Evolutionary conservation across 2,329 filamentous ascomycete species (phyloP).

Genomic region (Aspergillus viridinutans): DNA sequence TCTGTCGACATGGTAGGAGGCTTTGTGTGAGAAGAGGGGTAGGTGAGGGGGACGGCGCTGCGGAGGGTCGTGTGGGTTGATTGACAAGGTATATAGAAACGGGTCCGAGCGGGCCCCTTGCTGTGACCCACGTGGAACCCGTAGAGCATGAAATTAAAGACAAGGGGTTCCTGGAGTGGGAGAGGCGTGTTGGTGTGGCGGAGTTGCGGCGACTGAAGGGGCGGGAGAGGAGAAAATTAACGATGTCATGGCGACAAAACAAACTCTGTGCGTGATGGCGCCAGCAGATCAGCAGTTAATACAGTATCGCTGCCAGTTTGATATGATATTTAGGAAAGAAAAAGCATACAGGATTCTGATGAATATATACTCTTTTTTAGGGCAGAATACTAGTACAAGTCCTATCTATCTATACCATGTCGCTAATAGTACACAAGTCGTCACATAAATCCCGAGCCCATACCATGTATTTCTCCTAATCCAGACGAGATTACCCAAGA

Average conservation of each 20-base stretch:
- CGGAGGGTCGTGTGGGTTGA: not conserved
- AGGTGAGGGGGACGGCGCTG: not conserved
- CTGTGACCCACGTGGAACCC: not conserved
- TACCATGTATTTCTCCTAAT: not conserved
- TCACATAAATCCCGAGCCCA: conserved; percentile 8
- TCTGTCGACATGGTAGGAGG: conserved; percentile 19
- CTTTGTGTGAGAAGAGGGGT: not conserved
- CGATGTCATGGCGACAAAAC: conserved; percentile 11
- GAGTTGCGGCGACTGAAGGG: not conserved
- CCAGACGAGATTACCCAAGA: conserved; percentile 1
- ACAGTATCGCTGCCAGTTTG: not conserved
- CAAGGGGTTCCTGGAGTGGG: not conserved
- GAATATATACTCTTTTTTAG: conserved; percentile 11
- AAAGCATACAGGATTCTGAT: not conserved
- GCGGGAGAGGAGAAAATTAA: not conserved
- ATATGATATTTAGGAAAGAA: too few relatives aligned
- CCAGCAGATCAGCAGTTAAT: not conserved
- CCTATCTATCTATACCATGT: conserved; percentile 25
- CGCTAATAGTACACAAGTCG: conserved; percentile 27
- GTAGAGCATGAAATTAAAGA: not conserved
- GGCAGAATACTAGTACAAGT: conserved; percentile 27
- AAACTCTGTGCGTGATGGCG: conserved; percentile 3
- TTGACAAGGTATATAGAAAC: not conserved
- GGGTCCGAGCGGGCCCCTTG: not conserved
- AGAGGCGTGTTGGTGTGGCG: not conserved